Base-by-base conservation (phyloP, 345 rosid species). In the Arabidopsis suecica region DNA sequence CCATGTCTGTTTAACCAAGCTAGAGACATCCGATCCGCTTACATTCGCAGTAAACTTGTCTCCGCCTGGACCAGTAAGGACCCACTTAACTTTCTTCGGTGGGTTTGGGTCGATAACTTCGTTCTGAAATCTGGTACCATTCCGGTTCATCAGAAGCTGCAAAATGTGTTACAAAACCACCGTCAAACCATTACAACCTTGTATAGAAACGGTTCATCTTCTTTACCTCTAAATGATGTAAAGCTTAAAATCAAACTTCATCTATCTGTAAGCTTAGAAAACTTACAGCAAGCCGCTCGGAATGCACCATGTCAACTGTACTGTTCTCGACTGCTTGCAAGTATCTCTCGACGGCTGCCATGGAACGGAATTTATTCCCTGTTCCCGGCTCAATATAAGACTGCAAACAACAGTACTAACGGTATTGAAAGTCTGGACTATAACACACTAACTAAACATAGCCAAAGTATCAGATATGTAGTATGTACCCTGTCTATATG, bases 41-140 rank as follows among this genome's bases (percentile, higher is more conserved):
- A 86, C 30, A 28, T 72, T 61, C 10, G 88, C 68, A 25, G 72
- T 82, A 84, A 87, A 87, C 40, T 33, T 36, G 55, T 65, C 75
- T 63, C 82, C 87, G 7, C 80, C 51, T 5, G 81, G 77, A 74
- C 87, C 83, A 5, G 75, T 74, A 41, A 87, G 83, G 63, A 89
- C 88, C 91, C 95, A 87, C 56, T 87, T 87, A 5, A 84, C 78
- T 79, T 79, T 81, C 41, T 73, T 56, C 0, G 88, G 86, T 14
- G 81, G 82, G 53, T 30, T 79, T 62, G 80, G 69, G 53, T 72
- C 62, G 16, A 69, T 62, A 61, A 37, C 76, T 49, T 66, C 55
- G 25, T 56, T 18, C n/a, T 13, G 41, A 38, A 61, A 45, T 44
- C 64, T 42, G 20, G 62, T 55, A 60, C 11, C 32, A 53, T 44